These are phyloP conservation scores for Garcia nutans DNA, from an alignment of 345 rosid species.

Conservation along the genomic window DNA sequence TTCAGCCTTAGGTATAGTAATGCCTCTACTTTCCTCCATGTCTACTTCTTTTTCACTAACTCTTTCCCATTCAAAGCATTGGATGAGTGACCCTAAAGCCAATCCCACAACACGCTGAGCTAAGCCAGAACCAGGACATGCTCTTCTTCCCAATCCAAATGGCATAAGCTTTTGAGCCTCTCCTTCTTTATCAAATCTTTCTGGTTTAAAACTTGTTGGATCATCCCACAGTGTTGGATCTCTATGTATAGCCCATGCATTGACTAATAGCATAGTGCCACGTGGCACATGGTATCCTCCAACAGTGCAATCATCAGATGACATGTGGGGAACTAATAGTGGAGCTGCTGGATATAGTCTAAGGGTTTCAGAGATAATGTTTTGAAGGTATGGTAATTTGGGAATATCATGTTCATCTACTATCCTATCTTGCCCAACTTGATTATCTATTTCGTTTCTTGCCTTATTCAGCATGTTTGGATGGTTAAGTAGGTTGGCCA, in stretches of 20 bases:
- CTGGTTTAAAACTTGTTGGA: slow-evolving; percentile 44
- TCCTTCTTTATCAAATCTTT: slow-evolving; percentile 36
- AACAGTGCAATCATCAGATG: slow-evolving; percentile 39
- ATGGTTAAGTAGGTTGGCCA: slow-evolving; percentile 46
- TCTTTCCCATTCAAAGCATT: slow-evolving; percentile 21
- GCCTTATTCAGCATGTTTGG: slow-evolving; percentile 36
- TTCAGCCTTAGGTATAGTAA: slow-evolving; percentile 8
- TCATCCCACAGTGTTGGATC: slow-evolving; percentile 47
- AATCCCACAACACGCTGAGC: slow-evolving; percentile 11
- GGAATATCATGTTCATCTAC: slow-evolving; percentile 40
- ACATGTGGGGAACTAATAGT: slow-evolving; percentile 44
- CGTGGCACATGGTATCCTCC: slow-evolving; percentile 47
- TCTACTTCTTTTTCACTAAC: background rate
- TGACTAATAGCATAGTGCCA: slow-evolving; percentile 41
- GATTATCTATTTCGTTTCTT: slow-evolving; percentile 30
- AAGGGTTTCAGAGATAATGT: slow-evolving; percentile 37
- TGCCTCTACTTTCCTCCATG: slow-evolving; percentile 7
- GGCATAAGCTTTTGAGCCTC: slow-evolving; percentile 15
- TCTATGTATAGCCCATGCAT: slow-evolving; percentile 57
- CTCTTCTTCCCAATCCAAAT: slow-evolving; percentile 14
- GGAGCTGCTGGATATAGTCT: slow-evolving; percentile 48
- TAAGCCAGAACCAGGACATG: slow-evolving; percentile 10
- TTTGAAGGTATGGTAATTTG: slow-evolving; percentile 40
- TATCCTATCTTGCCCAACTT: slow-evolving; percentile 37
- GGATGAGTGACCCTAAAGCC: slow-evolving; percentile 15